Evolutionary conservation across 257 asterid species (phyloP).

Genomic region (Coffea eugenioides): DNA sequence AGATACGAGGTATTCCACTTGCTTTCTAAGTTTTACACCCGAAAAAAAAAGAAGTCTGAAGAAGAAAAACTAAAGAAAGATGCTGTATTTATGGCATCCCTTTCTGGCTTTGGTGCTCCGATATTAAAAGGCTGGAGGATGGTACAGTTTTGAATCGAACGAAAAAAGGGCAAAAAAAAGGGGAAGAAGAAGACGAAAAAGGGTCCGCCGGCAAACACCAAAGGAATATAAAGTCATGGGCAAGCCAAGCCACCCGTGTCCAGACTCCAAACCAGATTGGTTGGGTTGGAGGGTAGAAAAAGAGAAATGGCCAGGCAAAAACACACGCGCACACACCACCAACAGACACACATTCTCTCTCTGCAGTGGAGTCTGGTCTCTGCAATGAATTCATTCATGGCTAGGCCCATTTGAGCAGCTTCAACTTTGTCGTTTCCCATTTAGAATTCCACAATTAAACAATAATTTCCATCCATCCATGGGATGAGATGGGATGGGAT

Average conservation of each 20-base stretch:
- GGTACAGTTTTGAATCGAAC: not conserved
- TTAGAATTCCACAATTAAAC: not conserved
- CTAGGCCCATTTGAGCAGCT: constrained; percentile 8
- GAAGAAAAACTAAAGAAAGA: no score
- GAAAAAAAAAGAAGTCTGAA: no score
- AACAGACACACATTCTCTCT: constrained; percentile 1
- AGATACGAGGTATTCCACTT: not conserved
- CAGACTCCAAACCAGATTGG: not conserved
- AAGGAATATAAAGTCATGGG: no score
- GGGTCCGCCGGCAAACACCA: no score
- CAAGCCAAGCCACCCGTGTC: not conserved
- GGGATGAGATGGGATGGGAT: no score
- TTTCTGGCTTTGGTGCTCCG: no score
- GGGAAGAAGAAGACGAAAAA: not conserved
- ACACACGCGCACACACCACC: not conserved
- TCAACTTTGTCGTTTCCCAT: constrained; percentile 5
- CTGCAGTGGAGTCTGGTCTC: not conserved
- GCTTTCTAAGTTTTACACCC: not conserved
- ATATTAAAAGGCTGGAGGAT: no score
- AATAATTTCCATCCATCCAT: not conserved
- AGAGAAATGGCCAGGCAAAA: not conserved
- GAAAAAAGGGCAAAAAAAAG: not conserved
- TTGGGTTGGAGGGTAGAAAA: not conserved
- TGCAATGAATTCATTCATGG: not conserved
- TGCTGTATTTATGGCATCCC: no score